Evolutionary conservation across 1,284 basidiomycete genomes (phyloP).

Genomic region (Tetrapyrgos nigripes): DNA sequence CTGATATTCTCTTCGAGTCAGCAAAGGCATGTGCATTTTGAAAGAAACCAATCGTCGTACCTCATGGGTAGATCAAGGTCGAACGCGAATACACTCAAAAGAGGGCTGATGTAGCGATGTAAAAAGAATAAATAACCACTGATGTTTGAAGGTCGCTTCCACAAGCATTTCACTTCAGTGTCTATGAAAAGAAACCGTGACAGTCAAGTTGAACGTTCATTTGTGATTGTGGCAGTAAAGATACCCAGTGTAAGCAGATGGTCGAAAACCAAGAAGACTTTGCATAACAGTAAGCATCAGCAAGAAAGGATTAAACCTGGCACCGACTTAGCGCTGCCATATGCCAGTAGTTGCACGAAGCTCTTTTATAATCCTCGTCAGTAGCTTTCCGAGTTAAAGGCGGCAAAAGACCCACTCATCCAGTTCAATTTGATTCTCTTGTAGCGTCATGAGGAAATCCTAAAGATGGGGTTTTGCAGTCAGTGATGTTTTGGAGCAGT

Average conservation of each 20-base stretch:
- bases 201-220: neutral
- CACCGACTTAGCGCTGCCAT: constrained; percentile 2
- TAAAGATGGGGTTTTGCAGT: neutral
- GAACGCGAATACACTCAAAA: neutral
- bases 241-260: constrained; percentile 8
- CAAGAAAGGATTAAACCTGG: neutral
- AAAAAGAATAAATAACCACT: constrained; percentile 8
- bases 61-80: constrained; percentile 3
- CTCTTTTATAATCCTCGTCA: neutral
- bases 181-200: neutral
- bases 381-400: too few relatives aligned
- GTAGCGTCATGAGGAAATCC: neutral
- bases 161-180: constrained; percentile 2
- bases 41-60: neutral
- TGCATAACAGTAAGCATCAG: neutral
- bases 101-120: constrained; percentile 6
- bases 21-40: neutral
- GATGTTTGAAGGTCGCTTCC: constrained; percentile 2
- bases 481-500: neutral
- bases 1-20: neutral
- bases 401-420: neutral
- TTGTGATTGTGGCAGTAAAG: neutral
- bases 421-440: neutral
- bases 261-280: constrained; percentile 6
- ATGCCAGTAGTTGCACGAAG: constrained; percentile 5